These are phyloP conservation scores for Candida wancherniae DNA, from an alignment of 805 yeast genomes.

Conservation along the genomic window DNA sequence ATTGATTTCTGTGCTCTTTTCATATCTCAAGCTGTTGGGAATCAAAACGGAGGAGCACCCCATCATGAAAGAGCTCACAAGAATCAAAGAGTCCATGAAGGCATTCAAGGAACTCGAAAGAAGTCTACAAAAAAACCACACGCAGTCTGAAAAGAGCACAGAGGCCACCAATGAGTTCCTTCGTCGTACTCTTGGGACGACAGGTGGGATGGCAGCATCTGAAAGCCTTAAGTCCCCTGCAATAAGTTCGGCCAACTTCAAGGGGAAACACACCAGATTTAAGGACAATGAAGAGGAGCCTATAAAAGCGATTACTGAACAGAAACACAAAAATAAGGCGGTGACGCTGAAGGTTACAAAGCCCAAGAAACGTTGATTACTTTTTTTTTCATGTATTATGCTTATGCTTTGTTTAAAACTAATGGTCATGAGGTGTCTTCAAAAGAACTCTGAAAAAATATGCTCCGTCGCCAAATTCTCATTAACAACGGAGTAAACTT, in stretches of 20 bases:
- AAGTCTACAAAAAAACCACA: constrained; percentile 16
- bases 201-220: constrained; percentile 29
- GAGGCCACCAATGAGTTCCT: constrained; percentile 44
- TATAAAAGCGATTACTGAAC: constrained; percentile 1
- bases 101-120: constrained; percentile 42
- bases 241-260: constrained; percentile 47
- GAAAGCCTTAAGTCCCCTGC: constrained; percentile 39
- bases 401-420: no score
- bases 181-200: constrained; percentile 39
- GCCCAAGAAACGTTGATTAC: constrained; percentile 3
- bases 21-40: constrained; percentile 57
- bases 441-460: constrained; percentile 41
- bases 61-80: constrained; percentile 58
- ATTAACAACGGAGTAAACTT: constrained; percentile 59
- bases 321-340: constrained; percentile 1
- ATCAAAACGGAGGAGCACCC: constrained; percentile 54
- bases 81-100: constrained; percentile 66
- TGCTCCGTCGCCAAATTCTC: constrained; percentile 60
- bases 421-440: constrained; percentile 3
- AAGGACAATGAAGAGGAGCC: constrained; percentile 15
- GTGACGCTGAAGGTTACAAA: constrained; percentile 2
- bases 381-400: background rate
- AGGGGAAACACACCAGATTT: constrained; percentile 53
- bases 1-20: constrained; percentile 51
- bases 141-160: constrained; percentile 18